Base-by-base conservation (phyloP, 371 early-diverging fungal genomes). In the Rhizomucor pusillus region DNA sequence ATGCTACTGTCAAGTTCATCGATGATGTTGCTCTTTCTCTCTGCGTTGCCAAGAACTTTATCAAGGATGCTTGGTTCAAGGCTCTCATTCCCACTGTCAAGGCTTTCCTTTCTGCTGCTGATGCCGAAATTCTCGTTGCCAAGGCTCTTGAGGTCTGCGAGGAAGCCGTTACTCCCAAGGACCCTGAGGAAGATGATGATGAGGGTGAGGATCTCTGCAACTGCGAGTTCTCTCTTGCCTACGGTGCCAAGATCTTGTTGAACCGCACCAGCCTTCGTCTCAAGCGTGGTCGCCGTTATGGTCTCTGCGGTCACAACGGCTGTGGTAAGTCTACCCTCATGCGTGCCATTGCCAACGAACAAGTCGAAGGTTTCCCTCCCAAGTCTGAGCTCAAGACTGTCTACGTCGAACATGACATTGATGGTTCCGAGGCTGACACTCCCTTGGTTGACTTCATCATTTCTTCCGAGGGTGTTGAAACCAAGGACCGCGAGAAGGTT, bases 251-350 rank as follows among this genome's bases (percentile, higher is more conserved):
- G 87, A 86, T 90, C 70, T 67, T 91, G 52, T 75, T 91, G 55
- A 90, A 89, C 75, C 81, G 87, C 63, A 87, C 91, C 43, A 74
- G 78, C 57, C 77, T 91, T 43, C 84, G 80, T 59, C 73, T 91
- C 43, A 85, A 82, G 70, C 80, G 87, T 60, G 91, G 91, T 47
- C 80, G 82, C 59, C 84, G 88, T 43, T 91, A 91, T 70, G 91
- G 90, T 56, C 73, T 91, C 25, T 88, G 89, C 70, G 91, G 91
- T 54, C 79, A 79, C 34, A 94, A 92, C 68, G 94, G 93, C 33
- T 82, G 88, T 58, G 94, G 94, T 58, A 94, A 94, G 62, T 83
- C 90, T n/a, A 94, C 94, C 35, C 73, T 94, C 51, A 86, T 94
- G 87, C 82, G 90, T 43, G 83, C 92, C 46, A 86, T 94, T 51